Base-by-base conservation (phyloP, 2,329 filamentous ascomycete species). In the Aureobasidium melanogenum region DNA sequence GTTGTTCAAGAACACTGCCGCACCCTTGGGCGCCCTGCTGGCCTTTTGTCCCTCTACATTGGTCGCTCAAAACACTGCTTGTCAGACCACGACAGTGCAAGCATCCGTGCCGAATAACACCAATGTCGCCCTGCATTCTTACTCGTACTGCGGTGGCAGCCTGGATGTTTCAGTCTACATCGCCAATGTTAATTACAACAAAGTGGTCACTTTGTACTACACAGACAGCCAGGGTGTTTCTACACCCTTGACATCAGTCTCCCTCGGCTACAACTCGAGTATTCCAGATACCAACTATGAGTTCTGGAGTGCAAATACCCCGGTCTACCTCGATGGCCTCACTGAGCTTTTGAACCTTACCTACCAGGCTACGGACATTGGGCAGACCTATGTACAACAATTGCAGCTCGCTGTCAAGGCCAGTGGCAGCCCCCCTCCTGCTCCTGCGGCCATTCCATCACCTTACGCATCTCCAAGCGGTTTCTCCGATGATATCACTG, bases 111-210 rank as follows among this genome's bases (percentile, higher is more conserved):
- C 69, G 9, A 63, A 58, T 2, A 59, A 61, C 58, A 60, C 63
- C 17, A 63, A 69, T 32, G 65, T 71, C 14, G 68, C 65, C 9
- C 61, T 71, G 39, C 60, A 62, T n/a, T 66, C 63, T 28, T 71
- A 68, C 60, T 67, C 64, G 22, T 71, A 71, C 63, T 71, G 69
- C 52, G 69, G 69, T 32, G 69, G 69, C 2, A 67, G 57, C 17
- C 61, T 71, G 28, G 67, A 69, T 59, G 64, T 65, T 3, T 62
- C 64, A 1, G 67, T 65, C 52, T 71, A 68, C 61, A 67, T 71
- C 60, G 66, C 63, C 39, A 71, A 72, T 44, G 56, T 71, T 10
- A 63, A 68, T 61, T 72, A 71, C 62, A 65, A 72, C 66, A 72
- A 72, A 61, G 50, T 65, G 9, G 68, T 72, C 6, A 69, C 61